Base-by-base conservation (phyloP, 805 yeast genomes). In the Torulaspora maleeae region DNA sequence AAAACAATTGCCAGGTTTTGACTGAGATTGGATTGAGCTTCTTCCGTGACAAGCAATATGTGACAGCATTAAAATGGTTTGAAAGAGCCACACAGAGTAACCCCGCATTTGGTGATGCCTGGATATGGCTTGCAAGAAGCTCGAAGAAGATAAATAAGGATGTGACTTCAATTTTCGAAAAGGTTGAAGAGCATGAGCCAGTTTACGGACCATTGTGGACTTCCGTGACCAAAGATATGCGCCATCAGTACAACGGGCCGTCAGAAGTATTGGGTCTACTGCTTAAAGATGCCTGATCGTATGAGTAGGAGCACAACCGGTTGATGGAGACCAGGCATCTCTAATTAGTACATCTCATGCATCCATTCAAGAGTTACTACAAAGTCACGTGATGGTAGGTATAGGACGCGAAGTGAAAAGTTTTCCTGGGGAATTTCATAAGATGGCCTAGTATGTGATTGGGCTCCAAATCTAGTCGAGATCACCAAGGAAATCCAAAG, bases 31-130 rank as follows among this genome's bases (percentile, higher is more conserved):
- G 93, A 0, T 66, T 72, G 10, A 76, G 79, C 45, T 80, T 89
- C 50, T 82, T 83, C 82, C 56, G 68, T 1, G 83, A 78, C 20
- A 82, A 84, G 0, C 84, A 84, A 52, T 63, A 73, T 20, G 66
- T 74, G 1, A 82, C 80, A 51, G 86, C 95, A 0, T 68, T 71
- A 44, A 73, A 80, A 11, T 90, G 96, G 88, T 77, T 88, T 45
- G 83, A 82, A 38, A 71, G 84, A 43, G 85, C 93, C 0, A 59
- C 82, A 9, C 69, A 66, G n/a, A 69, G 72, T 2, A 79, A 81
- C 45, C 61, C 69, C 1, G 69, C 65, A n/a, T 76, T 71, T 58
- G 97, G 95, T 3, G 97, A 90, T 63, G 64, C 74, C 2, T 88
- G 95, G 84, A 76, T 79, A 0, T 82, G 88, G 83, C 57, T 72